Conservation (phyloP, 1,284 basidiomycete species). For the Cutaneotrichosporon sp. region DNA sequence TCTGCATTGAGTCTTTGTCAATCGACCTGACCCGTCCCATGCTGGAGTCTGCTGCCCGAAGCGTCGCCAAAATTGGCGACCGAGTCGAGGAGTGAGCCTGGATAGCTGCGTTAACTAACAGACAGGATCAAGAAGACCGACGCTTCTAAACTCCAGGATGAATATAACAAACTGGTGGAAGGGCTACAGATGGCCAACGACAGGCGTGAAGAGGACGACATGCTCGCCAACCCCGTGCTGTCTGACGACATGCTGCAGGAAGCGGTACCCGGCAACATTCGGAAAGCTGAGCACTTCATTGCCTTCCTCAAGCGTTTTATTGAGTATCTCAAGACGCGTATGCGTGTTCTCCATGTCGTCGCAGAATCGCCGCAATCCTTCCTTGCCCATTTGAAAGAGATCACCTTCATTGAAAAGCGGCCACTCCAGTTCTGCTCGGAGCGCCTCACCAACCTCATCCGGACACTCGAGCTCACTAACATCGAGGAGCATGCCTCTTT, state of each 20-base stretch:
- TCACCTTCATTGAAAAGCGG: conserved; percentile 94
- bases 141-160: conserved; percentile 89
- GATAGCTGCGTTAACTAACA: background rate
- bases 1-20: conserved; percentile 96
- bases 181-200: conserved; percentile 75
- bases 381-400: conserved; percentile 96
- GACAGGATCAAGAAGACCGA: conserved; percentile 86
- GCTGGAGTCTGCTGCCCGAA: conserved; percentile 89
- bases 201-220: conserved; percentile 63
- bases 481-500: conserved; percentile 87
- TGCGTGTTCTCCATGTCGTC: conserved; percentile 97
- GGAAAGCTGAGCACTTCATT: conserved; percentile 98
- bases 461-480: conserved; percentile 83
- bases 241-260: conserved; percentile 93
- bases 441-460: conserved; percentile 85
- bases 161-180: conserved; percentile 94
- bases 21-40: conserved; percentile 98
- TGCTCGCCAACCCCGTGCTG: conserved; percentile 92
- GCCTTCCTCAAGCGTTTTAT: conserved; percentile 98
- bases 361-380: conserved; percentile 99
- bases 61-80: conserved; percentile 79
- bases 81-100: conserved; percentile 80
- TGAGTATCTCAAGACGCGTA: conserved; percentile 97
- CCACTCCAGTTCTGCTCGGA: conserved; percentile 98
- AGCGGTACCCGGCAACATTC: conserved; percentile 95